These are phyloP conservation scores for Salix brachista DNA, from an alignment of 345 rosid genomes.

Conservation along the genomic window DNA sequence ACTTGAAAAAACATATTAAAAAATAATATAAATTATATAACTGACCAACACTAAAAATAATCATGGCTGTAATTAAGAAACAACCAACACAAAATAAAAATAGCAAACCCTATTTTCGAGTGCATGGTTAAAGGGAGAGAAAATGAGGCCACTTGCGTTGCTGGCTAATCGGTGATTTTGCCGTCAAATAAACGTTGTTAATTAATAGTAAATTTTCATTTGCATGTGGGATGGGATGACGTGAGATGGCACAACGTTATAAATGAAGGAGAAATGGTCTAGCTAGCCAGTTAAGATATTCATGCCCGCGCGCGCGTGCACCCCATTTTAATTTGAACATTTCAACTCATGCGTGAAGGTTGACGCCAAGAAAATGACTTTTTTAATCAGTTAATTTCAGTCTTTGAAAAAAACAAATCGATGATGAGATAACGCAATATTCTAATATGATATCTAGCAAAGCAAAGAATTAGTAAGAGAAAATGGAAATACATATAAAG, in stretches of 20 bases:
- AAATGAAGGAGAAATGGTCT: background rate
- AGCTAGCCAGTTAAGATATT: background rate
- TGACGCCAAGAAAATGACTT: background rate
- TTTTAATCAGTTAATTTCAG: background rate
- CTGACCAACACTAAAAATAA: no score
- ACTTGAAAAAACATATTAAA: no score
- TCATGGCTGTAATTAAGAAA: no score
- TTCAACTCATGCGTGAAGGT: conserved; percentile 16
- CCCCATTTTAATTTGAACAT: conserved; percentile 3
- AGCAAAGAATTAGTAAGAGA: background rate
- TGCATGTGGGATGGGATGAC: background rate
- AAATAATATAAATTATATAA: no score
- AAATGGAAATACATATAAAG: background rate
- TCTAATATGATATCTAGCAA: background rate
- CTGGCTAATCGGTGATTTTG: no score
- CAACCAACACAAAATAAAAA: no score
- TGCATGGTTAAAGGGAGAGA: no score
- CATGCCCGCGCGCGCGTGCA: background rate
- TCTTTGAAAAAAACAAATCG: no score
- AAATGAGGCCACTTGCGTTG: no score
- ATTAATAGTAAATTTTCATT: background rate
- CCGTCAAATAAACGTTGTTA: no score
- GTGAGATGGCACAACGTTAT: no score
- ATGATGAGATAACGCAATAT: background rate
- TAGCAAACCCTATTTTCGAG: background rate